These are phyloP conservation scores for Cyclocybe aegerita DNA, from an alignment of 768 basidiomycete species.

Conservation along the genomic window DNA sequence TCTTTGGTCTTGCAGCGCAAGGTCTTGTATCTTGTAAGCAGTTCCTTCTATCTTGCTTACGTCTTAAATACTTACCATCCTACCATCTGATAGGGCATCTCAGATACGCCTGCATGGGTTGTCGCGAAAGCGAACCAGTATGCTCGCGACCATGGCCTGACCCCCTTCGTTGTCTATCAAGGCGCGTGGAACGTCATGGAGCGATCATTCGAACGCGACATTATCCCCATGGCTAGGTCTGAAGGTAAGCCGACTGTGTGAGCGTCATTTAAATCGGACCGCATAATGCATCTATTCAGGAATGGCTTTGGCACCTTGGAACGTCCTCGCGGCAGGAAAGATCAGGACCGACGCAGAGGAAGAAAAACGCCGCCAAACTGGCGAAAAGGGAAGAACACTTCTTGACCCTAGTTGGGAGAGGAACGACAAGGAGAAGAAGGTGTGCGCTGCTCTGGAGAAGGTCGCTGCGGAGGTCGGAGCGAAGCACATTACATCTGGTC, in stretches of 20 bases:
- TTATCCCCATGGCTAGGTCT: slow-evolving; percentile 43
- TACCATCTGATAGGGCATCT: no score
- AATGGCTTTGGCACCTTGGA: slow-evolving; percentile 34
- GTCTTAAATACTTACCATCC: no score
- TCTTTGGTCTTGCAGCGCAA: slow-evolving; percentile 50
- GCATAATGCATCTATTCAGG: slow-evolving; percentile 11
- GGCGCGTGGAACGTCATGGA: slow-evolving; percentile 40
- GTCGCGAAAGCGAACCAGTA: slow-evolving; percentile 47
- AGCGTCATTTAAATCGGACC: neutral
- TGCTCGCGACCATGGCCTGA: slow-evolving; percentile 42
- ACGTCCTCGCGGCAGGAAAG: slow-evolving; percentile 38
- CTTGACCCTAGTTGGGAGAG: slow-evolving; percentile 40
- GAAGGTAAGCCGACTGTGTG: slow-evolving; percentile 32
- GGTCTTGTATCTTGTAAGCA: slow-evolving; percentile 51
- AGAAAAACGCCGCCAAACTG: slow-evolving; percentile 21
- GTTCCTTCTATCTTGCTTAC: no score
- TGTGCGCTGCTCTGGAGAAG: slow-evolving; percentile 45
- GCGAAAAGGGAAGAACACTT: slow-evolving; percentile 39
- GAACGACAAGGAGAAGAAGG: slow-evolving; percentile 39
- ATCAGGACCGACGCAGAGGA: slow-evolving; percentile 52
- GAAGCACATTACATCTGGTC: slow-evolving; percentile 44
- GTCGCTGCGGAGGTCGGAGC: slow-evolving; percentile 51
- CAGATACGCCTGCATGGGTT: slow-evolving; percentile 45
- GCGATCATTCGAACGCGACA: slow-evolving; percentile 52
- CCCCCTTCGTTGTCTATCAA: slow-evolving; percentile 53